A percentile compares a stretch with the other conserved stretches of the same genome.
These are phyloP conservation scores for Lodderomyces margitis DNA, from an alignment of 1,139 yeast species.

Conservation along the genomic window DNA sequence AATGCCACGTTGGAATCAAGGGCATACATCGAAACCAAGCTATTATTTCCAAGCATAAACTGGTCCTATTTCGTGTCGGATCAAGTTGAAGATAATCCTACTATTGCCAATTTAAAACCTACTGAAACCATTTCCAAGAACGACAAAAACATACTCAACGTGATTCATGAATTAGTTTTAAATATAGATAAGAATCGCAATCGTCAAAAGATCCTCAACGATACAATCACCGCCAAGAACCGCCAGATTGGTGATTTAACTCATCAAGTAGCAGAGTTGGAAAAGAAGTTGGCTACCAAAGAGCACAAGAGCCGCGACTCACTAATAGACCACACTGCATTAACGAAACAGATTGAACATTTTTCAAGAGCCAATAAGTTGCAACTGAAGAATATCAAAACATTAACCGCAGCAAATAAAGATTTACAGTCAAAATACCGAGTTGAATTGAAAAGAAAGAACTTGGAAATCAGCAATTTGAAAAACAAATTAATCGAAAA, in stretches of 20 bases:
- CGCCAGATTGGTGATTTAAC: slow-evolving; percentile 27
- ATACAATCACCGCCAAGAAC: slow-evolving; percentile 30
- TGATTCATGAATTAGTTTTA: slow-evolving; percentile 39
- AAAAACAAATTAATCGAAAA: slow-evolving; percentile 40
- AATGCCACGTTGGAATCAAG: slow-evolving; percentile 37
- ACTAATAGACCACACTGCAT: slow-evolving; percentile 20
- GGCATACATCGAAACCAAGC: slow-evolving; percentile 34
- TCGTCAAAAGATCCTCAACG: slow-evolving; percentile 35
- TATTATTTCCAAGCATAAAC: slow-evolving; percentile 36
- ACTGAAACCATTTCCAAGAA: slow-evolving; percentile 38
- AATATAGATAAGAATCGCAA: slow-evolving; percentile 39
- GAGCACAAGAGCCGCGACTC: slow-evolving; percentile 19
- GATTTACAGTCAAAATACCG: slow-evolving; percentile 39
- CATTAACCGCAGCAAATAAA: slow-evolving; percentile 28
- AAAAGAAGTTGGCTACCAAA: slow-evolving; percentile 18
- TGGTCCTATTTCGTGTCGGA: slow-evolving; percentile 28
- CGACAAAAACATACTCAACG: slow-evolving; percentile 43
- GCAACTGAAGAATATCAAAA: slow-evolving; percentile 30
- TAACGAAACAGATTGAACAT: slow-evolving; percentile 21
- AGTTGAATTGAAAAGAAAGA: slow-evolving; percentile 40
- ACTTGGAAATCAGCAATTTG: slow-evolving; percentile 34
- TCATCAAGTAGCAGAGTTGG: slow-evolving; percentile 23
- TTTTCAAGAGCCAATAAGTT: slow-evolving; percentile 26
- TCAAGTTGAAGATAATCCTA: slow-evolving; percentile 13
- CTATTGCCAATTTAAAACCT: slow-evolving; percentile 17